These are phyloP conservation scores for Artemisia annua DNA, from an alignment of 129 eudicot species.

Conservation along the genomic window DNA sequence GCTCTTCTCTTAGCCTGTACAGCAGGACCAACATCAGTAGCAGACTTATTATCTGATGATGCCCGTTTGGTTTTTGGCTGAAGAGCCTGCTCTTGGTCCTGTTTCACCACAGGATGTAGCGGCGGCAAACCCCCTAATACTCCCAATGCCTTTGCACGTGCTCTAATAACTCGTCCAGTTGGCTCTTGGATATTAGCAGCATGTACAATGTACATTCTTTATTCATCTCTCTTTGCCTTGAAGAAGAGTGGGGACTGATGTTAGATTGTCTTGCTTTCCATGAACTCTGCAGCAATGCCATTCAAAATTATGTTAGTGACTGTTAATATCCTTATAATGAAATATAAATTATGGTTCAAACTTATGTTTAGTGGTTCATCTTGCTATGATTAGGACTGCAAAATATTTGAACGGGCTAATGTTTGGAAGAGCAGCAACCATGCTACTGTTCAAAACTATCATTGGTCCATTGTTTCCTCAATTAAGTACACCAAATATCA, in stretches of 20 bases:
- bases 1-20: conserved; percentile 65
- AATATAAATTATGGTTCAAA: background rate
- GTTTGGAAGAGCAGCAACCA: background rate
- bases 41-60: conserved; percentile 42
- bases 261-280: conserved; percentile 28
- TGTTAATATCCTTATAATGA: conserved; percentile 1
- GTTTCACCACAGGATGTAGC: conserved; percentile 37
- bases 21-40: conserved; percentile 26
- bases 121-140: conserved; percentile 58
- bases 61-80: conserved; percentile 52
- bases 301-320: conserved; percentile 10
- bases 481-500: no score
- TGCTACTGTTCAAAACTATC: background rate
- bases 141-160: conserved; percentile 64
- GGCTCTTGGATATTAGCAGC: no score
- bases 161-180: conserved; percentile 62
- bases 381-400: background rate
- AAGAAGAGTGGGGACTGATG: conserved; percentile 27
- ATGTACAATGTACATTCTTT: conserved; percentile 46
- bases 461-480: no score
- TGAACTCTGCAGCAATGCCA: conserved; percentile 35
- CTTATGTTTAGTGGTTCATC: conserved; percentile 1
- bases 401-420: background rate
- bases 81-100: conserved; percentile 35
- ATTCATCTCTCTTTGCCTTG: conserved; percentile 49